Evolutionary conservation across 805 yeast genomes (phyloP), one percentile per base, ranked within the genome.

Genomic region (Saccharomycopsis fodiens): DNA sequence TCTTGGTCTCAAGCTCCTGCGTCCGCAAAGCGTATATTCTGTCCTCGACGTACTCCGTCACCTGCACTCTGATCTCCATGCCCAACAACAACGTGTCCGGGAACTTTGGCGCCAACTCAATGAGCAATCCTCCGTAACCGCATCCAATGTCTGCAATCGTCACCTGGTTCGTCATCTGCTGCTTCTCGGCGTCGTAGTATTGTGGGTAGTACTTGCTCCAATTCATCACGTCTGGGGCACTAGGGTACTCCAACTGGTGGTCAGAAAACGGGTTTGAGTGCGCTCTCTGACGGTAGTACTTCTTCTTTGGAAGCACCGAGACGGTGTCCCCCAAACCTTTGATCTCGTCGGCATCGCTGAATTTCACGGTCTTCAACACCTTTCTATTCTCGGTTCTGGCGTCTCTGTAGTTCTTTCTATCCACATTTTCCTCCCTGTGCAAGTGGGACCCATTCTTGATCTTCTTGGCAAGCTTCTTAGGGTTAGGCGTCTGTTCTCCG

Each of bases 211-310:
- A 66, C 57, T 69, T 74, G 1, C 72, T 59, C 98, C 98, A 93
- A 60, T 88, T 79, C 97, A 93, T 91, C 21, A 69, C 73, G 32
- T 70, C 76, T 3, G 98, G 98, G 17, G 76, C 70, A 35, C 64
- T 61, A 17, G 98, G 97, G 56, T 93, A 93, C 50, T 86, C 95
- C 38, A 93, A 70, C 56, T 82, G 77, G 63, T 93, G 98, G 64
- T 93, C 98, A 16, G 96, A 85, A 58, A 93, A 93, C 19, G 97
- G 97, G 59, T 93, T 93, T 2, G 97, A 88, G 60, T 93, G 98
- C 1, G 98, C 98, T 64, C 98, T 70, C 65, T 93, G 98, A 61
- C 98, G 76, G 63, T 93, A 93, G 60, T 74, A 93, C 56, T 93
- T 74, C 62, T 93, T 84, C 58, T 79, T 75, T 42, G 96, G 97